phyloP scores from a whole-genome alignment of 306 rosid genomes.

The Inga oerstediana region DNA sequence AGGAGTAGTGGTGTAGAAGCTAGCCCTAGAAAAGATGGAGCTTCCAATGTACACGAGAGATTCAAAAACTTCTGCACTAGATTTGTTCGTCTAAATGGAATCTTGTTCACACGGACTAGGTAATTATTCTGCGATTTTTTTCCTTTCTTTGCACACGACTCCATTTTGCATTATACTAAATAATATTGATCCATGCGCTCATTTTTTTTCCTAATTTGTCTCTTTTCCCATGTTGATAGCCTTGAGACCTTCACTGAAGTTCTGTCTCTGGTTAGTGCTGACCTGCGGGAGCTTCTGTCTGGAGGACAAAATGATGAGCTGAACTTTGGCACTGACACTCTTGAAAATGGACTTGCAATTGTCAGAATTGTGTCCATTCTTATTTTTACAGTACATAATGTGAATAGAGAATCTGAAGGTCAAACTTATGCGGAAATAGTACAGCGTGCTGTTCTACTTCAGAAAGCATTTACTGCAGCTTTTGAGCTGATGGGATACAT shows the following conservation, averaged over 20 bases:
- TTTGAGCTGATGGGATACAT: conserved; percentile 80
- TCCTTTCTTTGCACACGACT: not conserved
- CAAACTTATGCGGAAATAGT: conserved; percentile 93
- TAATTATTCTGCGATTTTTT: conserved; percentile 20
- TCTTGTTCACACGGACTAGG: conserved; percentile 94
- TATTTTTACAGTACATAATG: conserved; percentile 77
- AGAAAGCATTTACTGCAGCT: conserved; percentile 83
- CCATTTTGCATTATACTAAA: not conserved
- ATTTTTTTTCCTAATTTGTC: conserved; percentile 12
- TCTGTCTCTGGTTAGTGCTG: conserved; percentile 64
- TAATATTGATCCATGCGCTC: conserved; percentile 8
- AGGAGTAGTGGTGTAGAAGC: conserved; percentile 51
- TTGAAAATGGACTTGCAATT: conserved; percentile 70
- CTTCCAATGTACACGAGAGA: conserved; percentile 46
- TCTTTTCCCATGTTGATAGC: conserved; percentile 45
- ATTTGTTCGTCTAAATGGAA: conserved; percentile 93
- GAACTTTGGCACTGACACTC: conserved; percentile 66
- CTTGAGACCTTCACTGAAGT: conserved; percentile 88
- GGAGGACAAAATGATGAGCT: conserved; percentile 72
- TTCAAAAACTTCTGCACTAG: conserved; percentile 68
- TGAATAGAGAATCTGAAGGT: conserved; percentile 81
- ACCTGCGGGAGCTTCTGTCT: conserved; percentile 62
- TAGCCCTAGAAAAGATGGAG: conserved; percentile 51
- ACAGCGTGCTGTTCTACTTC: conserved; percentile 83
- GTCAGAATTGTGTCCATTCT: conserved; percentile 75